Percentiles rank a stretch among this genome's conserved stretches.
Conservation (phyloP, 176 grass and related monocot genomes). For the Microstegium vimineum region DNA sequence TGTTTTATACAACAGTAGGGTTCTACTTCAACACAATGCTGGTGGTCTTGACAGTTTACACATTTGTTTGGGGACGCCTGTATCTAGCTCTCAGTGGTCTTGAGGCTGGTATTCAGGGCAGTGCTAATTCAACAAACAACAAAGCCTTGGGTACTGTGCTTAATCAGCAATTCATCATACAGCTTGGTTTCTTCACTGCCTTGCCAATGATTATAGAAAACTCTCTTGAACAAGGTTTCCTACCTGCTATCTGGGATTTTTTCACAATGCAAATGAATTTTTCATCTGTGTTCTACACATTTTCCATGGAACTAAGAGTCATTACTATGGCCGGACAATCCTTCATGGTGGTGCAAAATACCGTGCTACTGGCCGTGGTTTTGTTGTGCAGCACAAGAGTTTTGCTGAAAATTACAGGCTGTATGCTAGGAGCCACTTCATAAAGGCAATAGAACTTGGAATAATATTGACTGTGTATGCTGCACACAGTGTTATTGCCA, state of each 20-base stretch:
- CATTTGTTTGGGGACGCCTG: constrained; percentile 90
- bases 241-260: constrained; percentile 85
- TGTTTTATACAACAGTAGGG: constrained; percentile 94
- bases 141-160: constrained; percentile 73
- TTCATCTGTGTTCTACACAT: constrained; percentile 92
- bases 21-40: constrained; percentile 99
- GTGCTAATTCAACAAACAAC: constrained; percentile 77
- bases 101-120: constrained; percentile 70
- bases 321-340: constrained; percentile 95
- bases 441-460: constrained; percentile 96
- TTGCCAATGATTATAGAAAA: constrained; percentile 97
- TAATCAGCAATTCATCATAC: constrained; percentile 93
- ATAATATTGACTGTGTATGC: constrained; percentile 93
- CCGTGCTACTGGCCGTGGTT: constrained; percentile 93
- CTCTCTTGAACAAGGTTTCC: constrained; percentile 84
- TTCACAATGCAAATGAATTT: constrained; percentile 96
- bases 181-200: constrained; percentile 88
- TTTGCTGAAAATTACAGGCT: constrained; percentile 98
- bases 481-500: constrained; percentile 72
- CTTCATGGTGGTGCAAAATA: constrained; percentile 99
- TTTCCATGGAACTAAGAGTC: constrained; percentile 92
- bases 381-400: constrained; percentile 93
- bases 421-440: constrained; percentile 92
- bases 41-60: constrained; percentile 91
- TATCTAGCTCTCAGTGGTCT: constrained; percentile 95